Base-by-base conservation (phyloP, 202 grass and related monocot species). In the Zizania palustris region DNA sequence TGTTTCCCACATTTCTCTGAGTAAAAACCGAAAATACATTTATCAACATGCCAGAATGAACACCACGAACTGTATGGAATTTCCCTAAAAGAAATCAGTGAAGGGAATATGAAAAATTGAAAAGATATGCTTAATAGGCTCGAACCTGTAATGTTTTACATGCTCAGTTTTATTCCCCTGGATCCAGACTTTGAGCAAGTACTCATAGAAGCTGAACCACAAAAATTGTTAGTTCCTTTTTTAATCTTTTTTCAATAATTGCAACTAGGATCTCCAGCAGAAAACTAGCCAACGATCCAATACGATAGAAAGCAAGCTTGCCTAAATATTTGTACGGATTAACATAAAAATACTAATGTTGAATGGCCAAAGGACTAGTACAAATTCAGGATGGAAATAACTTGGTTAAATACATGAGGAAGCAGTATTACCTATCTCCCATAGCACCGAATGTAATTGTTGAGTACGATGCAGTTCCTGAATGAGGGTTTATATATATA, bases 401-500 rank as follows among this genome's bases (percentile, higher is more conserved):
- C 38, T 46, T 74, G 39, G 39, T 41, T 37, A 1, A 85, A 79
- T 55, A 85, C 7, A 75, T 36, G 33, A 67, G 15, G 44, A 88
- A 70, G 67, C 72, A 19, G 9, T 71, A 88, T 71, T 70, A 99
- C 96, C 96, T 96, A 83, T 99, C 96, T 72, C 96, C 96, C 92
- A 99, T 96, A 65, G 96, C 96, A 89, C 96, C 96, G 42, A 99
- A 96, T 87, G 96, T 99, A 82, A 99, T 93, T 84, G 90, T 99
- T 73, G 96, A 96, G 77, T 96, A 91, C 7, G 85, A 93, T 19
- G 92, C 44, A 74, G 87, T 86, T 67, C 96, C 96, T 73, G 96
- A 91, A 60, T 92, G 90, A 85, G 96, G 96, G 81, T 99, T 99
- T 91, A 99, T 89, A 64, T 85, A 93, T 39, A 99, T 96, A 67